A percentile compares a stretch with the other conserved stretches of the same genome.
Evolutionary conservation across 1,139 yeast species (phyloP).

Genomic region (Blastobotrys ciferrii): DNA sequence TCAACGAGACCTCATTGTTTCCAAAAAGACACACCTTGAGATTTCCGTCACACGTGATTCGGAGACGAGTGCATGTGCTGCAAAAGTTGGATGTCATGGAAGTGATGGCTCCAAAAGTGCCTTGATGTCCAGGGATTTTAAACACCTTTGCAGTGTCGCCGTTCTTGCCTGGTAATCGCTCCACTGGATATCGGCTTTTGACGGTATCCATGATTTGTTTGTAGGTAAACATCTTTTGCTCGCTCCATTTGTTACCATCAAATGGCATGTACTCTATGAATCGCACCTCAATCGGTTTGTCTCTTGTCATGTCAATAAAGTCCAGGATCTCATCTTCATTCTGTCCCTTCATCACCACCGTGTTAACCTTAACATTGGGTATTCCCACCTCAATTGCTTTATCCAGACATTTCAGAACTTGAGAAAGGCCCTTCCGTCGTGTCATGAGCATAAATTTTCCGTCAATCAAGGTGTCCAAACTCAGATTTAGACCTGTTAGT

Average conservation of each 20-base stretch:
- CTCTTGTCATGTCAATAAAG: conserved; percentile 43
- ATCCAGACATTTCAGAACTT: conserved; percentile 44
- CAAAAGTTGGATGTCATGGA: conserved; percentile 55
- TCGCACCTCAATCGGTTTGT: conserved; percentile 45
- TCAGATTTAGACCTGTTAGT: conserved; percentile 46
- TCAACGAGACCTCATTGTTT: conserved; percentile 47
- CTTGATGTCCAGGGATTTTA: conserved; percentile 41
- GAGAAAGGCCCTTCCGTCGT: conserved; percentile 46
- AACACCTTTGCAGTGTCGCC: conserved; percentile 51
- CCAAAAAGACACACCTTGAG: conserved; percentile 53
- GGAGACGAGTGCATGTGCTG: conserved; percentile 47
- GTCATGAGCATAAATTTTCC: conserved; percentile 50
- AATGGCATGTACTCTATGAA: conserved; percentile 58
- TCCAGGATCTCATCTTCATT: conserved; percentile 50
- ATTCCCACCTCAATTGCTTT: conserved; percentile 44
- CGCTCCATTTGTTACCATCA: conserved; percentile 51
- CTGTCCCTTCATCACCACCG: conserved; percentile 48
- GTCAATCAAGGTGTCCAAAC: conserved; percentile 48
- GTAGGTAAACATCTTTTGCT: conserved; percentile 44
- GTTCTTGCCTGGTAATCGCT: conserved; percentile 31
- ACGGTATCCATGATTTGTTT: conserved; percentile 42
- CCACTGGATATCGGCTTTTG: conserved; percentile 26
- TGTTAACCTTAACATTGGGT: conserved; percentile 47
- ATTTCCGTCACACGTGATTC: conserved; percentile 52
- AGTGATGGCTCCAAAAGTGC: conserved; percentile 49